Evolutionary conservation across 495 filamentous ascomycete species (phyloP), one percentile per base, ranked within the genome.

Genomic region (Podospora pseudocomata): DNA sequence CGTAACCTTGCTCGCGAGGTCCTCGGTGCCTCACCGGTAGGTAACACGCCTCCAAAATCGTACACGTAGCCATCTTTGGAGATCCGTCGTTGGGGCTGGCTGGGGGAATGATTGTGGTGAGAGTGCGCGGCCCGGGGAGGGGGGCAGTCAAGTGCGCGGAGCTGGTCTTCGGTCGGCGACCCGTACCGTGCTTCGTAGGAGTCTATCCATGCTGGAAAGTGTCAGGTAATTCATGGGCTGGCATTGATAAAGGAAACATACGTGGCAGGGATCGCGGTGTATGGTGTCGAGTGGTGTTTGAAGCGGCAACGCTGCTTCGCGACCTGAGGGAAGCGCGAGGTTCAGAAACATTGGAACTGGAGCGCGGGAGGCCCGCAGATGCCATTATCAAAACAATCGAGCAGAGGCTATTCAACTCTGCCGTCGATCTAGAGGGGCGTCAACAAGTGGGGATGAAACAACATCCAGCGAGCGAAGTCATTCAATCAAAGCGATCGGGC

Each of bases 91-190:
- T 74, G 75, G 71, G 74, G 77, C 60, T 70, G 32, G 70, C 82
- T 75, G 7, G 88, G 86, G 4, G 80, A 80, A 72, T 84, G 79
- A 67, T 90, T 87, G 76, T 89, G 88, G 23, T 89, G 88, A 19
- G 89, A 82, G 18, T 85, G 79, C 26, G 85, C 73, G 18, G 86
- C 81, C 54, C 79, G 84, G 39, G 80, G 75, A 9, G 87, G 88
- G n/a, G 77, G 76, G 5, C 67, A 34, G 53, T 69, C 67, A 9
- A 76, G 70, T 2, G 71, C 67, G 44, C 72, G 69, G 9, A 73
- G 66, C 39, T 76, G 73, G 63, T 75, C 81, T 19, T 79, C 76
- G 73, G 76, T 73, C 65, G 67, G 80, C 66, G 60, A 60, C 68
- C 74, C 75, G 67, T 73, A 78, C 28, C 71, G 65, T 11, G 76